Evolutionary conservation across 2,329 filamentous ascomycete species (phyloP).

Genomic region (Nannizziopsis arthrosporioides): DNA sequence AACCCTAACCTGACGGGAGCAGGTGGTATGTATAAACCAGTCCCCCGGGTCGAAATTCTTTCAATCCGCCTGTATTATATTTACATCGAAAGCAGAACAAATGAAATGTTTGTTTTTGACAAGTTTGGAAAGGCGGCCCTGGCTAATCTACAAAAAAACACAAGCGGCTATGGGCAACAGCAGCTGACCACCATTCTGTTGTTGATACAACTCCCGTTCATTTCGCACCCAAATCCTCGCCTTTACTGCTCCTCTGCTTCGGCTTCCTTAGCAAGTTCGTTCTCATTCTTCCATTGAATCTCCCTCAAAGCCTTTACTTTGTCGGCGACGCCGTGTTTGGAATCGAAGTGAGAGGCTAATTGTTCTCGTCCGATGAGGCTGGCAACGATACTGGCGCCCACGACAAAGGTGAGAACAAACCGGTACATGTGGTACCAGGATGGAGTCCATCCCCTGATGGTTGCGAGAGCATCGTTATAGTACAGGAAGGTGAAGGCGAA

Average conservation of each 20-base stretch:
- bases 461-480: constrained; percentile 66
- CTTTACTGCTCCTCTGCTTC: constrained; percentile 14
- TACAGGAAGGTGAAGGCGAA: constrained; percentile 74
- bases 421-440: constrained; percentile 81
- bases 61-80: constrained; percentile 1
- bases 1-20: background rate
- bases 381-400: constrained; percentile 68
- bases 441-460: constrained; percentile 65
- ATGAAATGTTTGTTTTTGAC: constrained; percentile 7
- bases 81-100: constrained; percentile 7
- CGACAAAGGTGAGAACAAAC: constrained; percentile 82
- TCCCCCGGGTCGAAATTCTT: background rate
- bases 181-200: background rate
- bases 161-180: background rate
- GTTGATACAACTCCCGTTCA: constrained; percentile 3
- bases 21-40: background rate
- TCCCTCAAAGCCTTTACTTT: constrained; percentile 41
- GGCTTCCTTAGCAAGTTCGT: constrained; percentile 24
- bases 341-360: constrained; percentile 39
- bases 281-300: constrained; percentile 33
- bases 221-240: background rate
- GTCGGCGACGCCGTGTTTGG: constrained; percentile 34
- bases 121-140: background rate
- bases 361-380: constrained; percentile 73
- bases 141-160: constrained; percentile 8